Evolutionary conservation across 345 rosid genomes (phyloP), one percentile per base, ranked within the genome.

Genomic region (Citropsis articulata): DNA sequence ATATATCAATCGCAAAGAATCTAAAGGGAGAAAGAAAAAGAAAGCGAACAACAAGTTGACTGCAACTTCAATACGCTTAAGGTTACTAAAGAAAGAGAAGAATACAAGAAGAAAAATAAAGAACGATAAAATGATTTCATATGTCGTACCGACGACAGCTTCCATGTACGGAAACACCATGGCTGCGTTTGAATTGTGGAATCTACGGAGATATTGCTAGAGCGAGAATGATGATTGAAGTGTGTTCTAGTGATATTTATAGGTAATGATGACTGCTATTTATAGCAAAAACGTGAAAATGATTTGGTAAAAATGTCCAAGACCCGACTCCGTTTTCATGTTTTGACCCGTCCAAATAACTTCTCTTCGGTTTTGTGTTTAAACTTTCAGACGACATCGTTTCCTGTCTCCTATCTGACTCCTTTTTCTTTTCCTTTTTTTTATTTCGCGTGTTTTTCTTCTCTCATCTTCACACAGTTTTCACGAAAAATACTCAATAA

Each of bases 91-190:
- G 55, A 60, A 9, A 63, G 33, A 81, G 22, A 55, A 81, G 16
- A 63, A 18, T 8, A 59, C 21, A 42, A 55, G 18, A 2, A 19
- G 35, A 42, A 19, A 2, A 55, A 27, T 4, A 36, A 31, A 36
- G 12, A 68, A 60, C 24, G 65, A 55, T 38, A 45, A 57, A 50
- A 16, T 28, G 61, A n/a, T 24, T 38, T 7, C 22, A 50, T 19
- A 70, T 50, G 75, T 77, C 85, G 48, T 86, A 95, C 98, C 89
- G 27, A 92, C 97, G 64, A 93, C 98, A 40, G 95, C 86, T 88
- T 93, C 98, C 98, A 95, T 91, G 89, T 83, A 95, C 19, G 95
- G 95, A 77, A 95, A 90, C 86, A 81, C 92, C 98, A 95, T 95
- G 85, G 84, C 73, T 28, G 81, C 48, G 53, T 55, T 79, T 31